These are phyloP conservation scores for Colletotrichum noveboracense DNA, from an alignment of 2,329 filamentous ascomycete genomes.

Conservation along the genomic window DNA sequence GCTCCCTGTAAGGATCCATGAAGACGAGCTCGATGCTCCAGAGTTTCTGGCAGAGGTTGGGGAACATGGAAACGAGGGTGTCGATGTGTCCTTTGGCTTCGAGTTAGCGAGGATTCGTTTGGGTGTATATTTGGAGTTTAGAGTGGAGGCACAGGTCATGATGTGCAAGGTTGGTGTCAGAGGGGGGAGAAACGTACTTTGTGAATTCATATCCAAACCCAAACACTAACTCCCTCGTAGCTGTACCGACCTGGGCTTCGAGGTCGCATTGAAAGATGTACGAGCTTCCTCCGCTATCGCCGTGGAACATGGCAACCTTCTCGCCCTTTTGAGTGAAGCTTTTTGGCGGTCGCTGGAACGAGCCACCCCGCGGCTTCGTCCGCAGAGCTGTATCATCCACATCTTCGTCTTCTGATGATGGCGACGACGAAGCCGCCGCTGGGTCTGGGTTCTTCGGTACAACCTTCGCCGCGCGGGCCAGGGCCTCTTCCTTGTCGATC, in stretches of 20 bases:
- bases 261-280: not conserved
- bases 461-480: not conserved
- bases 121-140: not conserved
- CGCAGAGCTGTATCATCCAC: not conserved
- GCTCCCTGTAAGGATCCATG: not conserved
- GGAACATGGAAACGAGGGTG: not conserved
- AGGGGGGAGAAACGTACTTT: not conserved
- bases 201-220: not conserved
- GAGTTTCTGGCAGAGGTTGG: not conserved
- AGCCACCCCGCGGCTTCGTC: not conserved
- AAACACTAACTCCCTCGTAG: not conserved
- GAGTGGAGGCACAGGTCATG: not conserved
- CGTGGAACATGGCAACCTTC: not conserved
- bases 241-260: not conserved
- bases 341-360: not conserved
- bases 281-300: not conserved
- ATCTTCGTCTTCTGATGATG: not conserved
- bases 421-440: not conserved
- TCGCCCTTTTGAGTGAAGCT: not conserved
- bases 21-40: not conserved
- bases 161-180: not conserved
- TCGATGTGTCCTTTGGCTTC: not conserved
- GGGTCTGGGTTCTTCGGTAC: not conserved
- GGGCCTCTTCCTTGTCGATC: not conserved
- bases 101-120: not conserved